These are phyloP conservation scores for Eimeria tenella DNA, from an alignment of 169 alveolate genomes.

Conservation along the genomic window DNA sequence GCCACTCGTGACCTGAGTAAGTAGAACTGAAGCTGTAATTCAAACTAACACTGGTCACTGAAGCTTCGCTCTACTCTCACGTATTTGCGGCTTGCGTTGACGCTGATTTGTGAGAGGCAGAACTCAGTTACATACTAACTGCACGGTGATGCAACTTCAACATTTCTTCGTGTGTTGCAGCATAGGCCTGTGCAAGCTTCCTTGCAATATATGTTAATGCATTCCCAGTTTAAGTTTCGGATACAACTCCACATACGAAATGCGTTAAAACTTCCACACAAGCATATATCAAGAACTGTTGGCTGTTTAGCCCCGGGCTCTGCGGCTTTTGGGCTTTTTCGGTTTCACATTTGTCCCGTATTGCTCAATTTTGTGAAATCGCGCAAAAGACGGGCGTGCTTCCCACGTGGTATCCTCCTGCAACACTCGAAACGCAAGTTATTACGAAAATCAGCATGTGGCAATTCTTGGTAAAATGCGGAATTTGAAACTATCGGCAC, in stretches of 20 bases:
- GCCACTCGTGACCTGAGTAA: no score
- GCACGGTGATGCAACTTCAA: neutral
- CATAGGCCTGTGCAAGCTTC: neutral
- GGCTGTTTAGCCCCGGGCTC: neutral
- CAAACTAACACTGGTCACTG: no score
- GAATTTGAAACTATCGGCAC: neutral
- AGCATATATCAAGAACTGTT: neutral
- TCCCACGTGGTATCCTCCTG: conserved; percentile 15
- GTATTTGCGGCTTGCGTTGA: no score
- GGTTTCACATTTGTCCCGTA: conserved; percentile 9
- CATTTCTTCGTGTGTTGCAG: neutral
- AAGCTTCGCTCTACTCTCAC: no score
- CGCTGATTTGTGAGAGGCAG: no score
- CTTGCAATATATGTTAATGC: neutral
- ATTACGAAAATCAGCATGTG: neutral
- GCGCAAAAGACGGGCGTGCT: neutral
- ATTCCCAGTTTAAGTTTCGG: neutral
- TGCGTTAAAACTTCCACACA: neutral
- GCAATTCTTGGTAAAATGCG: neutral
- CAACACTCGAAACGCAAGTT: neutral
- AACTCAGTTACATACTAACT: neutral
- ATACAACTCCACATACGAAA: neutral
- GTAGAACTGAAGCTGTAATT: no score
- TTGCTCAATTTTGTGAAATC: neutral
- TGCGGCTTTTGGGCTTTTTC: neutral